phyloP scores from a whole-genome alignment of 2,329 filamentous ascomycete genomes.

The Ceratocystis destructans region DNA sequence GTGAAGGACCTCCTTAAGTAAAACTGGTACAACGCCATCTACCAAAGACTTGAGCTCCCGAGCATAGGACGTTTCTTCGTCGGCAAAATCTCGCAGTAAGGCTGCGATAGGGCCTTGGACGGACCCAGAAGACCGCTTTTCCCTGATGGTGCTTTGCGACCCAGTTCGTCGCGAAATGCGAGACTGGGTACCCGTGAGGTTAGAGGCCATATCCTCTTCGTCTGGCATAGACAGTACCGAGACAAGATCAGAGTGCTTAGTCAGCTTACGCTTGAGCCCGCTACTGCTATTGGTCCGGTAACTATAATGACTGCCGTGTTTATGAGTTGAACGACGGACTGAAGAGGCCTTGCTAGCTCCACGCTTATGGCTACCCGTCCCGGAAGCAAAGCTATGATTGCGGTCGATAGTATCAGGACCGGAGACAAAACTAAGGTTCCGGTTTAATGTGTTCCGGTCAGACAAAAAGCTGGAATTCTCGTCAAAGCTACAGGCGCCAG shows the following conservation, averaged over 20 bases:
- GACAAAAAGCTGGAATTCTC: conserved; percentile 6
- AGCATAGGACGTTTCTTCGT: conserved; percentile 78
- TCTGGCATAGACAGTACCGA: conserved; percentile 73
- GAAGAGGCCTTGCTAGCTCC: conserved; percentile 5
- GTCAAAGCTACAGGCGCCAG: background rate
- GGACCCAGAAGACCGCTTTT: conserved; percentile 4
- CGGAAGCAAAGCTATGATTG: conserved; percentile 12
- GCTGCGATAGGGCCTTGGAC: conserved; percentile 49
- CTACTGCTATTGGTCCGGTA: conserved; percentile 11
- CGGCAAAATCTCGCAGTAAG: conserved; percentile 62
- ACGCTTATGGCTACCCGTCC: background rate
- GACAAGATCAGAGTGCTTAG: conserved; percentile 85
- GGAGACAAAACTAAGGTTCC: conserved; percentile 10
- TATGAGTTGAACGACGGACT: conserved; percentile 4
- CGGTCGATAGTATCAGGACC: conserved; percentile 12
- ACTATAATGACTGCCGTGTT: conserved; percentile 13
- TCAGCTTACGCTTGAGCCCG: conserved; percentile 59
- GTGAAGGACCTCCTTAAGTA: conserved; percentile 72
- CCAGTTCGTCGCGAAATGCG: conserved; percentile 10
- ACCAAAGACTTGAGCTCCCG: conserved; percentile 85
- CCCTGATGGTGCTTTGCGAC: conserved; percentile 10
- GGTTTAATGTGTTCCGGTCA: background rate
- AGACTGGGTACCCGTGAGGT: conserved; percentile 32
- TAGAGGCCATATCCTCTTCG: conserved; percentile 42
- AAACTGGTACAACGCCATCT: conserved; percentile 85